Evolutionary conservation across 2,329 filamentous ascomycete genomes (phyloP).

Genomic region (Raffaelea arxii): DNA sequence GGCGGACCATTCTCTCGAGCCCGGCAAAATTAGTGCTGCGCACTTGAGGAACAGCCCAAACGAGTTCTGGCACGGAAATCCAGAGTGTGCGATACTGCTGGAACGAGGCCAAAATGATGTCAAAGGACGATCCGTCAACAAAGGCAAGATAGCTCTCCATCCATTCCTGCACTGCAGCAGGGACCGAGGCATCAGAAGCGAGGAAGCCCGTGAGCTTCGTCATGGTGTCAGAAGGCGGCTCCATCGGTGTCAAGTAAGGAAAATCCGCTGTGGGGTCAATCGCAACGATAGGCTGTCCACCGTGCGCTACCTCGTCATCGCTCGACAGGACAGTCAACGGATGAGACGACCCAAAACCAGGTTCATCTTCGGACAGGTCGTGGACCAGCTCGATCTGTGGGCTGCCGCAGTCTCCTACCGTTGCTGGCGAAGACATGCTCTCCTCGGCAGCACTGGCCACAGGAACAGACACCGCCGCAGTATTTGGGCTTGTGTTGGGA

Average conservation of each 20-base stretch:
- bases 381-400: conserved; percentile 34
- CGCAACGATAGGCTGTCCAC: conserved; percentile 15
- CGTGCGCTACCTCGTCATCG: conserved; percentile 5
- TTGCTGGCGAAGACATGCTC: not conserved
- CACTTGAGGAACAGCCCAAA: conserved; percentile 20
- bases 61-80: conserved; percentile 39
- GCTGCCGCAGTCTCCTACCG: conserved; percentile 16
- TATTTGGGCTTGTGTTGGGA: not conserved
- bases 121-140: conserved; percentile 22
- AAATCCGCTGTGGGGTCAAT: conserved; percentile 36
- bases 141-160: conserved; percentile 37
- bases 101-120: conserved; percentile 31
- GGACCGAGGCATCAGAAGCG: conserved; percentile 28
- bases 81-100: conserved; percentile 39
- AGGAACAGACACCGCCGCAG: no score
- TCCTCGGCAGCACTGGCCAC: not conserved
- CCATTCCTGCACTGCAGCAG: conserved; percentile 39
- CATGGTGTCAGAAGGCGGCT: conserved; percentile 19
- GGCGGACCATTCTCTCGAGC: conserved; percentile 17
- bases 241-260: conserved; percentile 28
- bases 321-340: conserved; percentile 16
- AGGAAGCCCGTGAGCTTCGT: conserved; percentile 17
- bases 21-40: conserved; percentile 4
- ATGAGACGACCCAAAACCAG: conserved; percentile 10
- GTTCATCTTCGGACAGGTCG: conserved; percentile 26